These are phyloP conservation scores for Seminavis robusta DNA, from an alignment of 108 stramenopile species.

Conservation along the genomic window DNA sequence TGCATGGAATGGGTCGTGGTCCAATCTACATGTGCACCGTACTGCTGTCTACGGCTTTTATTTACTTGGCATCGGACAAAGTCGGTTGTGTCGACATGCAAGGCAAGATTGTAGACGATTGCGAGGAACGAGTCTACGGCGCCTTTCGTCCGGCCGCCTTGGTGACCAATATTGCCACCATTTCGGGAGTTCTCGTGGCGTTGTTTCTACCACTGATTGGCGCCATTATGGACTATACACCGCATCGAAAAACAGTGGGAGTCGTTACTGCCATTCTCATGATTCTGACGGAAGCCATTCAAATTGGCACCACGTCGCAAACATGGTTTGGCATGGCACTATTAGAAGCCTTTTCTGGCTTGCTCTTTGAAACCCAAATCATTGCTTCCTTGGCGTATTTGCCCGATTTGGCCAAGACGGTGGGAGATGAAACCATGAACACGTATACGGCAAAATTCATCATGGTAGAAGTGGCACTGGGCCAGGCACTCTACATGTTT, in stretches of 20 bases:
- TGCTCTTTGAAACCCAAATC: constrained; percentile 34
- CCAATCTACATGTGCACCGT: constrained; percentile 45
- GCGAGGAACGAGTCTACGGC: constrained; percentile 36
- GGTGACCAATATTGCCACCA: constrained; percentile 44
- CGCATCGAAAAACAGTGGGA: constrained; percentile 39
- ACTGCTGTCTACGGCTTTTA: constrained; percentile 37
- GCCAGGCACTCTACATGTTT: constrained; percentile 41
- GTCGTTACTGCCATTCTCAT: constrained; percentile 15
- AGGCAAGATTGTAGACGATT: constrained; percentile 3
- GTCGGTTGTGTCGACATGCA: constrained; percentile 29
- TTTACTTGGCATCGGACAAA: constrained; percentile 32
- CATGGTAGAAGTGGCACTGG: constrained; percentile 29
- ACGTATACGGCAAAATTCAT: constrained; percentile 34
- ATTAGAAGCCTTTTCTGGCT: constrained; percentile 49
- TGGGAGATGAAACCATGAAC: constrained; percentile 38
- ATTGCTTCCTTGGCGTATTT: constrained; percentile 31
- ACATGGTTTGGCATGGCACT: constrained; percentile 71
- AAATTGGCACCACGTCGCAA: constrained; percentile 35
- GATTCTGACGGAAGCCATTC: constrained; percentile 35
- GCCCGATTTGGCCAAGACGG: constrained; percentile 39
- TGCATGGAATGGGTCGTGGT: constrained; percentile 41
- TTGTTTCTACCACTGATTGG: constrained; percentile 55
- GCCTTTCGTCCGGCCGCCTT: constrained; percentile 43
- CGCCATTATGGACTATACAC: constrained; percentile 58
- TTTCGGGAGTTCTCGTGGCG: constrained; percentile 37